Conservation (phyloP, 257 asterid species). For the Paraleonurus japonicus region DNA sequence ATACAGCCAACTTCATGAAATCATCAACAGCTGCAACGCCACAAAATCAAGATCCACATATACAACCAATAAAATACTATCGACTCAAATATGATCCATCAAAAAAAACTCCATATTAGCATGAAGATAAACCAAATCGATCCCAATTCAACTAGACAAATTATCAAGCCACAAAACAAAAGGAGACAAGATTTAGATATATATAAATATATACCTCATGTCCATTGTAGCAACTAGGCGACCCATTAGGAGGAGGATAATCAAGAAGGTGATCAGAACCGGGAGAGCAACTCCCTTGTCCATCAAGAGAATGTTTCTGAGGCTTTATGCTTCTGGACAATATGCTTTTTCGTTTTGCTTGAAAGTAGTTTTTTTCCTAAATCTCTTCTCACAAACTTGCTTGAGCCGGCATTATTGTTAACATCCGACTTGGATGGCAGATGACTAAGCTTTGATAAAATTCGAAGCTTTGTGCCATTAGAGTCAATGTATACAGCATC, state of each 20-base stretch:
- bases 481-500: constrained; percentile 79
- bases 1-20: neutral
- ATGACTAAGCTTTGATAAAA: constrained; percentile 60
- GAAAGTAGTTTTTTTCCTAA: constrained; percentile 39
- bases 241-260: constrained; percentile 32
- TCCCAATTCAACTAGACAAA: neutral
- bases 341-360: constrained; percentile 47
- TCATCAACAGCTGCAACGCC: neutral
- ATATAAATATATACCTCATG: constrained; percentile 36
- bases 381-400: constrained; percentile 39
- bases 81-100: constrained; percentile 5
- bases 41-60: neutral
- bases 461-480: constrained; percentile 76
- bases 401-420: constrained; percentile 33
- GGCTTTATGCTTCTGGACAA: constrained; percentile 47
- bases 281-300: constrained; percentile 37
- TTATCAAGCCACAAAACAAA: neutral
- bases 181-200: neutral
- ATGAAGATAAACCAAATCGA: neutral
- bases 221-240: constrained; percentile 26
- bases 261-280: constrained; percentile 27
- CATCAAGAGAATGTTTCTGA: constrained; percentile 37
- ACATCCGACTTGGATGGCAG: constrained; percentile 31
- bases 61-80: neutral
- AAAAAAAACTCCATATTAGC: constrained; percentile 9